A percentile compares a stretch with the other conserved stretches of the same genome.
Evolutionary conservation across 2,329 filamentous ascomycete genomes (phyloP).

Genomic region (Sclerotinia borealis): DNA sequence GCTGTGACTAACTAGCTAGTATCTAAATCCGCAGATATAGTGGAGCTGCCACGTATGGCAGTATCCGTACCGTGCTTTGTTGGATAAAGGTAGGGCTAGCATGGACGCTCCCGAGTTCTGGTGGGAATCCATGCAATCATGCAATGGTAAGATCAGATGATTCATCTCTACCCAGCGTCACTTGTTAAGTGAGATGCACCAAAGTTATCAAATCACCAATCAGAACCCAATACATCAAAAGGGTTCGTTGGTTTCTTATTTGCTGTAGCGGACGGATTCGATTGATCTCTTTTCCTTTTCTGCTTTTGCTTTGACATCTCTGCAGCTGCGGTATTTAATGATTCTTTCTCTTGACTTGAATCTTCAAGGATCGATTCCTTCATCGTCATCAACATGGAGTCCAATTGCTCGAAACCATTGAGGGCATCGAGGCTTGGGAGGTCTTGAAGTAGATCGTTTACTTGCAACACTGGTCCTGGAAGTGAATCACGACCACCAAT

Average conservation of each 20-base stretch:
- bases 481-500: background rate
- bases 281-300: slow-evolving; percentile 16
- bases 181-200: background rate
- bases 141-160: background rate
- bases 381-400: background rate
- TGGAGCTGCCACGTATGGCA: background rate
- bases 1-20: background rate
- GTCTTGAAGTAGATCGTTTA: slow-evolving; percentile 19
- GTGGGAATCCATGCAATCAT: background rate
- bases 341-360: background rate
- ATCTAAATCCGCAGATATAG: background rate
- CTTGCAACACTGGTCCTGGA: slow-evolving; percentile 9
- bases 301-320: slow-evolving; percentile 16
- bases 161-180: background rate
- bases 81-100: background rate
- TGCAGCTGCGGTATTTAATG: background rate
- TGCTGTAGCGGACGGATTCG: background rate
- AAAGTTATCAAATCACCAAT: background rate
- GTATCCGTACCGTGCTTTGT: background rate
- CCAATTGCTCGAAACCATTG: background rate
- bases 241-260: slow-evolving; percentile 3
- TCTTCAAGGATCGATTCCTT: background rate
- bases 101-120: too few species aligned
- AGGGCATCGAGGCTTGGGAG: slow-evolving; percentile 17
- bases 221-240: slow-evolving; percentile 5